Conservation (phyloP, 306 rosid genomes). For the Alnus rubra region DNA sequence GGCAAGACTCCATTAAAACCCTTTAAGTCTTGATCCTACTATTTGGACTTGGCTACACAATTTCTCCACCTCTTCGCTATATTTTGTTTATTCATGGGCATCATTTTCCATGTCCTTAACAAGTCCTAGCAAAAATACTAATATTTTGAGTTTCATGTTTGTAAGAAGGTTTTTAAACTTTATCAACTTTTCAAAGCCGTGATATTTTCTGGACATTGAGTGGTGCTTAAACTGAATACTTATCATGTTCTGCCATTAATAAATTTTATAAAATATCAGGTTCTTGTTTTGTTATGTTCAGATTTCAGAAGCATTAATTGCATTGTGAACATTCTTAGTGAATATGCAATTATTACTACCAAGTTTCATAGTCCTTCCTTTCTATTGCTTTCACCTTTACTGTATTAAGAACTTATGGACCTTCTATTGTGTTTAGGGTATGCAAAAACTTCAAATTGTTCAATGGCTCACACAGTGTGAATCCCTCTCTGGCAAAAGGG, state of each 20-base stretch:
- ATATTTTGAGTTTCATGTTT: neutral
- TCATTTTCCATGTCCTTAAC: conserved; percentile 4
- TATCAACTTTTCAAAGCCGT: conserved; percentile 11
- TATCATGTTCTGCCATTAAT: neutral
- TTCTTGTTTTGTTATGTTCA: neutral
- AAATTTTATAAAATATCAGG: neutral
- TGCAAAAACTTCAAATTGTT: conserved; percentile 45
- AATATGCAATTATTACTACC: neutral
- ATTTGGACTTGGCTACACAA: no score
- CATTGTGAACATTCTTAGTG: conserved; percentile 6
- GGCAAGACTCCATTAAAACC: neutral
- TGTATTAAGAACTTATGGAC: neutral
- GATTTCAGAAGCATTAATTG: conserved; percentile 15
- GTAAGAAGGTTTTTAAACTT: neutral
- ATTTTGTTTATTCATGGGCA: neutral
- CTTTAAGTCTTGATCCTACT: neutral
- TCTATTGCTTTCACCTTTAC: neutral
- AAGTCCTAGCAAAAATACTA: neutral
- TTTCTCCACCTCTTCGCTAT: neutral
- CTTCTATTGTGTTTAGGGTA: conserved; percentile 40
- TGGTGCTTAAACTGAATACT: conserved; percentile 6
- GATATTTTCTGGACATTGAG: neutral
- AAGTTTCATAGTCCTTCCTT: neutral
- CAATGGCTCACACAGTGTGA: conserved; percentile 33
- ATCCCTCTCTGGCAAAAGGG: conserved; percentile 26